Base-by-base conservation (phyloP, 768 basidiomycete genomes). In the Termitomyces sp. region DNA sequence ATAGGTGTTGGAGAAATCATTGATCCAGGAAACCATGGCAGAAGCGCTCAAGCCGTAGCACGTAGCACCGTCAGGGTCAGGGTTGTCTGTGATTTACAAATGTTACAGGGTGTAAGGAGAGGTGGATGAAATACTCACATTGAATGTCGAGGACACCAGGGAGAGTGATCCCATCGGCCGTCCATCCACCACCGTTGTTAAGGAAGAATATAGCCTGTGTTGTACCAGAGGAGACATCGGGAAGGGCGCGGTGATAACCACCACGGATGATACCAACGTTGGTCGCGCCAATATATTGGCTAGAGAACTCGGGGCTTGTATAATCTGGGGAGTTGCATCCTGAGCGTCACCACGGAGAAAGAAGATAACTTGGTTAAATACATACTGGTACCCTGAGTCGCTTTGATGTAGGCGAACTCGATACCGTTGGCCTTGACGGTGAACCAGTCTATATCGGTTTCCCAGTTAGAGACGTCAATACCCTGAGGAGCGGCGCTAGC, bases 91-190 rank as follows among this genome's bases (percentile, higher is more conserved):
- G 33, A 18, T 46, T 20, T 50, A 44, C 28, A 40, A 15, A 63
- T 22, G 8, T 46, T 24, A 39, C 39, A 39, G 13, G 5, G 24
- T 18, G 3, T 18, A 11, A 50, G 33, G 7, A 50, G 46, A 50
- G 24, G 24, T 33, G 20, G 16, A 20, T 32, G 18, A 12, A 16
- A n/a, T 4, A 66, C 78, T 58, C 38, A 87, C 86, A 81, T 65
- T 89, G 84, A 55, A 89, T 82, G 63, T 88, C 87, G 12, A 88
- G 70, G 7, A 82, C 83, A 12, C 86, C 86, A 28, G 88, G 86
- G 15, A 87, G 84, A 42, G 87, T 88, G 24, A 50, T 67, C 55
- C 69, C 69, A 57, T 70, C 69, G 22, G 44, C 57, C 36, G 48
- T 53, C 69, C 69, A 70, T 33, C 67, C 69, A 60, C 69, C 85